Evolutionary conservation across 2,329 filamentous ascomycete species (phyloP), one percentile per base, ranked within the genome.

Genomic region (Exophiala dermatitidis): DNA sequence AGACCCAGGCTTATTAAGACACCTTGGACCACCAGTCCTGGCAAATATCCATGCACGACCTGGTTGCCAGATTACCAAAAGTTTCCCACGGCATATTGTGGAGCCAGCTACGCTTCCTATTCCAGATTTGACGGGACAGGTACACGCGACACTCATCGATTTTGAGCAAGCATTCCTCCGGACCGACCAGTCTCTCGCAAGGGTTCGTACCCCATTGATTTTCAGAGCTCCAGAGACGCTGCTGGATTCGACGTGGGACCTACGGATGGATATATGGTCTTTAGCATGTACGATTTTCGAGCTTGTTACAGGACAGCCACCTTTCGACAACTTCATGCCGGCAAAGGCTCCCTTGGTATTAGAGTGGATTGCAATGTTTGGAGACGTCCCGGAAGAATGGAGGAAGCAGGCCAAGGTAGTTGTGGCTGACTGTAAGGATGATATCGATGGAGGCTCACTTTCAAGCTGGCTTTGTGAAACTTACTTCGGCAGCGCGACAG

Each of bases 351-450:
- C 45, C n/a, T 53, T 59, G 29, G 48, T 59, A 48, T 52, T 46
- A 42, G 53, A 61, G 38, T 59, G 59, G 57, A 50, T 62, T 51
- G 52, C 60, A 47, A 62, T 54, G 55, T 56, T 60, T 50, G 58
- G 50, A 45, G 50, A 59, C 38, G 26, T 60, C 26, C 58, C 56
- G 10, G 51, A 57, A 48, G 48, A 59, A 53, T 60, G 60, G 60
- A 55, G 46, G 44, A 45, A 54, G n/a, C 34, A 49, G 36, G 52
- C 57, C 30, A 45, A 46, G 50, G 52, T 51, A 53, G 46, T 46
- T 48, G 40, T 45, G 45, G 38, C n/a, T 52, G 46, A 53, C 43
- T 58, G 40, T 44, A 41, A 30, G 10, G 31, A 48, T 48, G 38
- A 45, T 47, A 54, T 50, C 30, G 29, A 49, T 48, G 46, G 47